Percentiles rank a stretch among this genome's conserved stretches.
These are phyloP conservation scores for Amanita exitialis DNA, from an alignment of 768 basidiomycete species.

Conservation along the genomic window DNA sequence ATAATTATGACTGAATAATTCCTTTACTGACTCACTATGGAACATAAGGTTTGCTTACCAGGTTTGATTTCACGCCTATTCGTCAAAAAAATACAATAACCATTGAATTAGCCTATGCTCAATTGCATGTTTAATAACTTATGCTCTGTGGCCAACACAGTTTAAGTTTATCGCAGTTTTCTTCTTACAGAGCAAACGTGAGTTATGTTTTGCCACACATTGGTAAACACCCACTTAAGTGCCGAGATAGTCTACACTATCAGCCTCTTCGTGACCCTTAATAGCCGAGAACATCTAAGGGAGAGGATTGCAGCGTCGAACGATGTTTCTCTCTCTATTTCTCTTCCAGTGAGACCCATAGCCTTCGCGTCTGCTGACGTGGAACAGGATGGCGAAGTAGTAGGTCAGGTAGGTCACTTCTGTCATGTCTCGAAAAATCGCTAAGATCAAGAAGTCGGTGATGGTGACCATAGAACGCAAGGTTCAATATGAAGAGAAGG, in stretches of 20 bases:
- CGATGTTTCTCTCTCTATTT: background rate
- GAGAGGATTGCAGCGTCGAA: background rate
- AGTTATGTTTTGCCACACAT: constrained; percentile 6
- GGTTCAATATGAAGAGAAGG: background rate
- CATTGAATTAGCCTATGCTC: constrained; percentile 16
- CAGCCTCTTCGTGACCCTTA: constrained; percentile 22
- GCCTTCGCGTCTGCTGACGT: too few species aligned
- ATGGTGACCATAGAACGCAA: constrained; percentile 2
- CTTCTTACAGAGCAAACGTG: constrained; percentile 35
- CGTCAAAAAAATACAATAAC: background rate
- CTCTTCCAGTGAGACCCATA: background rate
- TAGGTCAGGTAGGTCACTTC: background rate
- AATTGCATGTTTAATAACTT: constrained; percentile 21
- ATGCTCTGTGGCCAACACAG: constrained; percentile 31
- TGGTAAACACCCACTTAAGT: background rate
- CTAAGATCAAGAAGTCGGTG: constrained; percentile 1
- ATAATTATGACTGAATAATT: background rate
- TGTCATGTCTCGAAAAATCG: background rate
- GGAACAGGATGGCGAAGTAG: background rate
- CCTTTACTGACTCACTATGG: background rate
- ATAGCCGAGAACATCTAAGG: background rate
- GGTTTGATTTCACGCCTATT: constrained; percentile 11
- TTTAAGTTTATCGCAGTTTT: constrained; percentile 37
- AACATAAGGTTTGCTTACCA: constrained; percentile 20
- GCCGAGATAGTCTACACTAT: constrained; percentile 26